A percentile compares a stretch with the other conserved stretches of the same genome.
Conservation (phyloP, 768 basidiomycete species). For the Xerocomus brunneocitrinus region DNA sequence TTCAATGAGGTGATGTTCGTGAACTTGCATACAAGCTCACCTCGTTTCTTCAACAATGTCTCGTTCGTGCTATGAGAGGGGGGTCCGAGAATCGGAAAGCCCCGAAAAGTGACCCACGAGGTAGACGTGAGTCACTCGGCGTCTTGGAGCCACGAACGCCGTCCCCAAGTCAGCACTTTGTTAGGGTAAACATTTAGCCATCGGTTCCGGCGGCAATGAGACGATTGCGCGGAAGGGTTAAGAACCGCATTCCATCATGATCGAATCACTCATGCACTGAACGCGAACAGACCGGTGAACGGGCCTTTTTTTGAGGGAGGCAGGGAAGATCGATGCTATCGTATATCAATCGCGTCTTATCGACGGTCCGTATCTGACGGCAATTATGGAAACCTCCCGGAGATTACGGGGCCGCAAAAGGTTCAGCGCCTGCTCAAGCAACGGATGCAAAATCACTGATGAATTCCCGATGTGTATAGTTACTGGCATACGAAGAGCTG, state of each 20-base stretch:
- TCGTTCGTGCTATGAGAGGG: not conserved
- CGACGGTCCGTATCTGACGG: not conserved
- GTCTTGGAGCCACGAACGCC: not conserved
- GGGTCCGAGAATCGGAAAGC: not conserved
- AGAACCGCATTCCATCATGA: not conserved
- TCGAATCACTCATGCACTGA: not conserved
- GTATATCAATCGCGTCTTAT: not conserved
- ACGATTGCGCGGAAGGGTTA: not conserved
- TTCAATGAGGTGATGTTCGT: not conserved
- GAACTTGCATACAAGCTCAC: not conserved
- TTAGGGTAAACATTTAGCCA: not conserved
- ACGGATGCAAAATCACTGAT: not conserved
- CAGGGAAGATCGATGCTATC: not conserved
- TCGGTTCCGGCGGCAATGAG: not conserved
- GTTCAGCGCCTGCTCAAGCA: not conserved
- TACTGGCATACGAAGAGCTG: not conserved
- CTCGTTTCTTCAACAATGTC: not conserved
- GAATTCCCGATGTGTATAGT: not conserved
- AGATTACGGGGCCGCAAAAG: not conserved
- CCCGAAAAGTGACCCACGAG: not conserved
- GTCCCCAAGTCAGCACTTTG: not conserved
- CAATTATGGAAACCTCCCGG: not conserved
- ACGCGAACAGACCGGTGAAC: not conserved
- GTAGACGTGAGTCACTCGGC: not conserved
- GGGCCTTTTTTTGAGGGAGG: not conserved